A percentile compares a stretch with the other conserved stretches of the same genome.
phyloP scores from a whole-genome alignment of 2,329 filamentous ascomycete genomes.

The Aspergillus sergii region DNA sequence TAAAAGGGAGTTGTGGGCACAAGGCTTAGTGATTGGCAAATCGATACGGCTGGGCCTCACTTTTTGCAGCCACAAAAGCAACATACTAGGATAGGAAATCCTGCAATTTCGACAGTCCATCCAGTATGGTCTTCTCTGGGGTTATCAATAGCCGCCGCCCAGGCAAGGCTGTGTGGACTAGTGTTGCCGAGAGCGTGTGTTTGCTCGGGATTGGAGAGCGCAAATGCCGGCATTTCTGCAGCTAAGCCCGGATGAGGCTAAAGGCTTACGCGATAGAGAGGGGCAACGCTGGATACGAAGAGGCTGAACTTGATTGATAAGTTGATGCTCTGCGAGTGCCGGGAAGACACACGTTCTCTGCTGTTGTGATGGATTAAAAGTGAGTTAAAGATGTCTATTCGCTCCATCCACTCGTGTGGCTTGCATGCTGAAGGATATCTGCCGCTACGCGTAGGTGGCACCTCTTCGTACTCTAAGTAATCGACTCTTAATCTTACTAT shows the following conservation, averaged over 20 bases:
- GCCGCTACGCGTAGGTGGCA: too few relatives aligned
- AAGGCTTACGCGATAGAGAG: background rate
- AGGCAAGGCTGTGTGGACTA: background rate
- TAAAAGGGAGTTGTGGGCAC: background rate
- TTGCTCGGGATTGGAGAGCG: background rate
- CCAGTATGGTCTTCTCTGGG: background rate
- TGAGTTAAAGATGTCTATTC: too few relatives aligned
- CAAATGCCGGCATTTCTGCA: background rate
- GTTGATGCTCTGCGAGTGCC: too few relatives aligned
- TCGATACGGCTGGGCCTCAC: background rate
- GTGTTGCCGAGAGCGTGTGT: background rate
- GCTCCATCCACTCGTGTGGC: too few relatives aligned
- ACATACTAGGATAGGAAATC: background rate
- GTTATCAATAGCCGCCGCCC: background rate
- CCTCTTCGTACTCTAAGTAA: too few relatives aligned
- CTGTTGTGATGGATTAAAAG: too few relatives aligned
- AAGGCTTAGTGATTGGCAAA: background rate
- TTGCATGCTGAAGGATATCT: too few relatives aligned
- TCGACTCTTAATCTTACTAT: too few relatives aligned
- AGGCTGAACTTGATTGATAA: background rate
- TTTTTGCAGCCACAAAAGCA: background rate
- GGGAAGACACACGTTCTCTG: too few relatives aligned
- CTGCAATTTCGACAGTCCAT: background rate
- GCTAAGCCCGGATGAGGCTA: background rate
- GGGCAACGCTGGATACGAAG: background rate